Evolutionary conservation across 495 filamentous ascomycete genomes (phyloP).

Genomic region (Aspergillus biplanus): DNA sequence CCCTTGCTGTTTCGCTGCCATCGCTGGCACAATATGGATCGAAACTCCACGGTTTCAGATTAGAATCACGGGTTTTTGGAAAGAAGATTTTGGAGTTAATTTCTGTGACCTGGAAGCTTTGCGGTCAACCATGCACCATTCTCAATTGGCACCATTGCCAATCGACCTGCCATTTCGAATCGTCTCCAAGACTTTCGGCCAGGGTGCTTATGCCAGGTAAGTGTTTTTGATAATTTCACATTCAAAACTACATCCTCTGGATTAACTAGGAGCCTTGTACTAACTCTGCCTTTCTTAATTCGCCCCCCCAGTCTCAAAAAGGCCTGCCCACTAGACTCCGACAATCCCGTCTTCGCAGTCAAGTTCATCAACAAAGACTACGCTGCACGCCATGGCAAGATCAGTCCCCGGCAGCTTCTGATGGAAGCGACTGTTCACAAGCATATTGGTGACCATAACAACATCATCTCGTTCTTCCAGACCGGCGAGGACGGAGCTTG

Average conservation of each 20-base stretch:
- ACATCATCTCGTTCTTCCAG: conserved; percentile 90
- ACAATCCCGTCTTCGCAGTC: conserved; percentile 85
- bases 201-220: conserved; percentile 96
- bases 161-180: conserved; percentile 88
- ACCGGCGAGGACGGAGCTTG: conserved; percentile 86
- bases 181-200: conserved; percentile 92
- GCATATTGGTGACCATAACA: conserved; percentile 83
- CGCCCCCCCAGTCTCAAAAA: conserved; percentile 80
- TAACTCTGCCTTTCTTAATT: conserved; percentile 2
- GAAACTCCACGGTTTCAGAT: not conserved
- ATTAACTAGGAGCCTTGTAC: conserved; percentile 6
- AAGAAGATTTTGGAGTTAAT: conserved; percentile 10
- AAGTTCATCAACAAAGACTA: conserved; percentile 99
- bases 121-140: conserved; percentile 61
- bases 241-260: not conserved
- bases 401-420: conserved; percentile 82
- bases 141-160: conserved; percentile 86
- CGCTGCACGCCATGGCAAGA: conserved; percentile 83
- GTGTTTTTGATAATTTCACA: conserved; percentile 32
- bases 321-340: conserved; percentile 70
- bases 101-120: conserved; percentile 1
- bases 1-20: conserved; percentile 23
- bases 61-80: not conserved
- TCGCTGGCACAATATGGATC: conserved; percentile 10
- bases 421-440: conserved; percentile 89